Evolutionary conservation across 1,139 yeast genomes (phyloP).

Genomic region (Geotrichum siamense): DNA sequence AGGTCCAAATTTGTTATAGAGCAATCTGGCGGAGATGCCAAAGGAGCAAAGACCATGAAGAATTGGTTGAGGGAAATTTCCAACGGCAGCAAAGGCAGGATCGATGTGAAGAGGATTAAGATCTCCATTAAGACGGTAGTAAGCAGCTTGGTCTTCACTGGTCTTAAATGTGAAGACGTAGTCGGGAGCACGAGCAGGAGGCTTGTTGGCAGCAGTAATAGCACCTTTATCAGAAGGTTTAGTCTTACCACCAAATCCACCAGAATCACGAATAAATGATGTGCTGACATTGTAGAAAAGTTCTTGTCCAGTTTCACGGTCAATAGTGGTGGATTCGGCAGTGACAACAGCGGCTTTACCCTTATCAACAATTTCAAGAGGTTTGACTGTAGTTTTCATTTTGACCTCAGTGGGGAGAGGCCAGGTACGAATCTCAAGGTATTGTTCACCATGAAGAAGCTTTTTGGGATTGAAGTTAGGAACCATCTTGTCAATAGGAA

Average conservation of each 20-base stretch:
- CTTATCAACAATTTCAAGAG: constrained; percentile 76
- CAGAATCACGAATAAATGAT: constrained; percentile 76
- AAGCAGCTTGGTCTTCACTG: constrained; percentile 72
- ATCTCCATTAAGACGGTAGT: constrained; percentile 90
- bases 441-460: constrained; percentile 93
- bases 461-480: constrained; percentile 79
- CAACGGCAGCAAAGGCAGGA: constrained; percentile 83
- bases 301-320: constrained; percentile 57
- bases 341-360: constrained; percentile 82
- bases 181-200: constrained; percentile 64
- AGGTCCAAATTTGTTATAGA: constrained; percentile 73
- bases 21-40: constrained; percentile 72
- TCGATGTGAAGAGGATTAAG: constrained; percentile 93
- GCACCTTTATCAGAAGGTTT: constrained; percentile 53
- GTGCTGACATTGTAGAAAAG: constrained; percentile 80
- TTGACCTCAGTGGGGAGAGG: constrained; percentile 65
- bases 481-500: constrained; percentile 52
- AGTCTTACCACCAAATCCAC: constrained; percentile 42
- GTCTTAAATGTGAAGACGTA: constrained; percentile 55
- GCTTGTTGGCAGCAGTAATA: constrained; percentile 56
- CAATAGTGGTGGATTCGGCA: constrained; percentile 66
- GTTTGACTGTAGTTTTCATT: constrained; percentile 54
- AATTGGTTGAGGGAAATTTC: constrained; percentile 79
- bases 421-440: constrained; percentile 66
- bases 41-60: constrained; percentile 88